Conservation (phyloP, 331 rosid species). For the Quercus phellos region DNA sequence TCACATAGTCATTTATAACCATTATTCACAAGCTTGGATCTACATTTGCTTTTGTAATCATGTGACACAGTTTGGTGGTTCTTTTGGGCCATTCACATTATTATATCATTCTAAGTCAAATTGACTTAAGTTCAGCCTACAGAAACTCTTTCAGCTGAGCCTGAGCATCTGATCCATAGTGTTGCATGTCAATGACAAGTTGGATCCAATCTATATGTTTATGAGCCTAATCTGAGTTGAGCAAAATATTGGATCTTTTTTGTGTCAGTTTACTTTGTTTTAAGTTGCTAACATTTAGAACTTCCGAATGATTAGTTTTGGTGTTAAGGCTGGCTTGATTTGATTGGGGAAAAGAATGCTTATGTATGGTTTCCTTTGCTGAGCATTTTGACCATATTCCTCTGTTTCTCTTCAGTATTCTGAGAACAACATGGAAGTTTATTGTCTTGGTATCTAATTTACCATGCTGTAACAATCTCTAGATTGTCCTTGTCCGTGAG, state of each 20-base stretch:
- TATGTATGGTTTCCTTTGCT: background rate
- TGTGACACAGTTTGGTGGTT: background rate
- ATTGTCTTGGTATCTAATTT: background rate
- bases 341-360: background rate
- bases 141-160: background rate
- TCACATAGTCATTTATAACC: background rate
- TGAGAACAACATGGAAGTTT: background rate
- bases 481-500: background rate
- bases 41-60: background rate
- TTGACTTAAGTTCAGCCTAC: background rate
- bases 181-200: background rate
- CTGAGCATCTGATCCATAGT: background rate
- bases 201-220: background rate
- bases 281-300: background rate
- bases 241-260: background rate
- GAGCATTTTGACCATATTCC: background rate
- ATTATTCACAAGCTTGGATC: background rate
- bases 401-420: background rate
- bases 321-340: background rate
- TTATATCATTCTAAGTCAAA: too few relatives aligned
- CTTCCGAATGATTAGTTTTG: background rate
- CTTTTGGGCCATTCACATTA: background rate
- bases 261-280: background rate
- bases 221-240: background rate
- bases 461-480: background rate